Percentiles rank a stretch among this genome's conserved stretches.
phyloP scores from a whole-genome alignment of 2,329 filamentous ascomycete genomes.

The Teratosphaeria zuluensis region DNA sequence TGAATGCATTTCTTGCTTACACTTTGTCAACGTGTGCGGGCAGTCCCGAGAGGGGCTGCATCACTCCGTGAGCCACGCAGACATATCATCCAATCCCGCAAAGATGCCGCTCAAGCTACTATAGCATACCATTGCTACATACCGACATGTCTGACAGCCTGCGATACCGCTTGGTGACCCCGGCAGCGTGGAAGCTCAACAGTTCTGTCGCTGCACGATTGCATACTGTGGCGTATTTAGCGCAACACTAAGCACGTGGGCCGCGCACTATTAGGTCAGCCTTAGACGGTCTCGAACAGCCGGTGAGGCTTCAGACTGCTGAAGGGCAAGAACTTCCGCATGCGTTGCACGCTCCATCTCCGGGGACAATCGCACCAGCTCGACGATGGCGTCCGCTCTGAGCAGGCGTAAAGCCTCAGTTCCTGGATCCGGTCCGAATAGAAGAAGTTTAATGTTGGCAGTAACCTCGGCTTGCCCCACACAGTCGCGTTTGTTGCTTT shows the following conservation, averaged over 20 bases:
- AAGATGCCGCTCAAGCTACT: neutral
- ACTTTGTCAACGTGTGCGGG: neutral
- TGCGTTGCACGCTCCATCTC: constrained; percentile 8
- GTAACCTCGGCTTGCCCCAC: constrained; percentile 5
- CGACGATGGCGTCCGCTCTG: constrained; percentile 19
- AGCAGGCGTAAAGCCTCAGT: constrained; percentile 21
- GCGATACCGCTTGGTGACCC: neutral
- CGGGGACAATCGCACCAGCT: constrained; percentile 11
- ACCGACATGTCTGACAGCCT: neutral
- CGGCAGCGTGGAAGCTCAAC: neutral
- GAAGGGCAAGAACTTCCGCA: constrained; percentile 9
- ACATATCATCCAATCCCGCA: neutral
- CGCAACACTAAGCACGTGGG: neutral
- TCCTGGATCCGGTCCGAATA: constrained; percentile 16
- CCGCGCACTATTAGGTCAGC: neutral
- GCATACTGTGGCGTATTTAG: neutral
- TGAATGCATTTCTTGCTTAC: neutral
- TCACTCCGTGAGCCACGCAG: neutral
- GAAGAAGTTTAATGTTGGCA: constrained; percentile 12
- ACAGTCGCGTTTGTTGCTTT: constrained; percentile 4
- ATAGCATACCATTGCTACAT: neutral
- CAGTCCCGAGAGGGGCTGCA: neutral
- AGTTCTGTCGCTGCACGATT: neutral
- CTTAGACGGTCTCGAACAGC: constrained; percentile 12
- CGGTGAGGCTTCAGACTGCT: constrained; percentile 13